These are phyloP conservation scores for Coffea canephora DNA, from an alignment of 257 asterid genomes.

Conservation along the genomic window DNA sequence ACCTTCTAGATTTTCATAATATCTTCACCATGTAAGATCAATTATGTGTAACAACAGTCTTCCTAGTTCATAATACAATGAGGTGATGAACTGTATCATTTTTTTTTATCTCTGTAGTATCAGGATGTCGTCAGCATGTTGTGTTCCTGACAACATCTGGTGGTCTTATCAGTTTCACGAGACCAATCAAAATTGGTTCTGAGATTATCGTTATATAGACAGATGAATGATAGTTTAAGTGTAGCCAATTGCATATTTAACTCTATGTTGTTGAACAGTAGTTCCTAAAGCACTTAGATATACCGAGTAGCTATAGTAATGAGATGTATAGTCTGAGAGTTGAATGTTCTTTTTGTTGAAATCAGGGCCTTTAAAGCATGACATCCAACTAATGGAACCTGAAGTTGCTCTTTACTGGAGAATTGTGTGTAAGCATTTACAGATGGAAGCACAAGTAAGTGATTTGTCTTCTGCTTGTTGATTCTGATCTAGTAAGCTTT, in stretches of 20 bases:
- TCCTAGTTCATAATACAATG: neutral
- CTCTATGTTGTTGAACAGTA: neutral
- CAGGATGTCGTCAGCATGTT: neutral
- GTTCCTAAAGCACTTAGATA: neutral
- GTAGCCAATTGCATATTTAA: neutral
- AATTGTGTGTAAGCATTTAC: conserved; percentile 74
- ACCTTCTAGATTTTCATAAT: neutral
- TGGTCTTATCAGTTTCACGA: neutral
- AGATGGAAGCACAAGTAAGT: conserved; percentile 81
- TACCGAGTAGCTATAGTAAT: neutral
- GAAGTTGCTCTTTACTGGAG: conserved; percentile 92
- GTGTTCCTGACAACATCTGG: neutral
- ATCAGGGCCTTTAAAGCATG: conserved; percentile 46
- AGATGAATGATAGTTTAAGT: neutral
- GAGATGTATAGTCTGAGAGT: neutral
- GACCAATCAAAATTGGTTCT: neutral
- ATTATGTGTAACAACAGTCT: neutral
- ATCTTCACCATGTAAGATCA: neutral
- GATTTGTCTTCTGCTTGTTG: neutral
- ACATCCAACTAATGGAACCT: conserved; percentile 70
- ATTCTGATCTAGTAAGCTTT: conserved; percentile 6
- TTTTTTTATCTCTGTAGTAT: neutral
- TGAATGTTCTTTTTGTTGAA: conserved; percentile 1
- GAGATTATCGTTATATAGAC: neutral
- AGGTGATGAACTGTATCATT: neutral